Evolutionary conservation across 805 yeast species (phyloP), one percentile per base, ranked within the genome.

Genomic region (Cyberlindnera xylosilytica): DNA sequence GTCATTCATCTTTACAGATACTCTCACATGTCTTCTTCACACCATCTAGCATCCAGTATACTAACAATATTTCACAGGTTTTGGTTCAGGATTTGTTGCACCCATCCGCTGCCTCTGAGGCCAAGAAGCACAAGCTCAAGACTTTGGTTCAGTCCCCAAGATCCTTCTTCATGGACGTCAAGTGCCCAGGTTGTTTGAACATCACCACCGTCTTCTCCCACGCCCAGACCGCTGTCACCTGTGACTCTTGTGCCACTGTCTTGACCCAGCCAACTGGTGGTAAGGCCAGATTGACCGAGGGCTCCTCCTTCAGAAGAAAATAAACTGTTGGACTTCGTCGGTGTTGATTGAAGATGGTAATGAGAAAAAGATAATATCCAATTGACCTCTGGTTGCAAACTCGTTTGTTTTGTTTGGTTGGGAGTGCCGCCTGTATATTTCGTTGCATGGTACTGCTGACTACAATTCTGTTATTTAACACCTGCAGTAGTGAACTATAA

Each of bases 181-280:
- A 91, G 76, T 93, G 99, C 77, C 98, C 95, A 74, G 98, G 99
- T 65, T 93, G 99, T 80, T 81, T 91, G 72, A 86, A 83, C 83
- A 93, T 93, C 79, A 89, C 99, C 74, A 91, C 97, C 62, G 98
- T 93, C 60, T 93, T 93, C 86, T 91, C 98, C 56, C 99, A 93
- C 76, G 98, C 99, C 61, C 99, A 93, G 81, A 93, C 99, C 65
- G 98, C 97, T 65, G 99, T 93, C 66, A 86, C 97, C 67, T 93
- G 99, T 82, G 98, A 95, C 69, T 82, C 95, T 44, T 93, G 99
- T 79, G 83, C 98, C 60, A 88, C 97, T 59, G 97, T 93, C 57
- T 85, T 93, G 69, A 90, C 98, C 78, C 84, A 93, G 68, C 99
- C 99, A 71, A 86, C 97, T 60, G 99, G 99, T 81, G 99, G 99